A percentile compares a stretch with the other conserved stretches of the same genome.
Conservation (phyloP, 179 eudicot genomes). For the Monotropa hypopitys region DNA sequence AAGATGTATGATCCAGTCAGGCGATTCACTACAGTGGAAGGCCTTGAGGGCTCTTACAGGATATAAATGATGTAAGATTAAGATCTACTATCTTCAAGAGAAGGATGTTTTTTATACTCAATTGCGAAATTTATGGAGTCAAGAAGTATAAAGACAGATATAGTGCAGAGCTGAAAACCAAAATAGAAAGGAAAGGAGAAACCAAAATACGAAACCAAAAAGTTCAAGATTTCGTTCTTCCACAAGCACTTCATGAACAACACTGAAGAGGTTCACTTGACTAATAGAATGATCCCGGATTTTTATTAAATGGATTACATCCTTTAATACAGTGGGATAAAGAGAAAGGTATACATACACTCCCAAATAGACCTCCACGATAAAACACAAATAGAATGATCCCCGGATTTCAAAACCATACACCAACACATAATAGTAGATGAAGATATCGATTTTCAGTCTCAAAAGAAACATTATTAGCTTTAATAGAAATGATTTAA, state of each 20-base stretch:
- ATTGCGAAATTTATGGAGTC: no score
- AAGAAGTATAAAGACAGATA: not conserved
- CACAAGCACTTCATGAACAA: not conserved
- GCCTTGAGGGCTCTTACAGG: not conserved
- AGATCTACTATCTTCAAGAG: not conserved
- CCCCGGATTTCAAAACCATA: not conserved
- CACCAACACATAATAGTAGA: not conserved
- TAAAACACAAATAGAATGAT: not conserved
- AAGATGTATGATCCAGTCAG: no score
- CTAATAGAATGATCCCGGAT: no score
- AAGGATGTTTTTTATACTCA: not conserved
- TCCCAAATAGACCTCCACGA: not conserved
- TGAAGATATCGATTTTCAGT: constrained; percentile 1
- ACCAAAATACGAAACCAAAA: not conserved
- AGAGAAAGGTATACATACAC: not conserved
- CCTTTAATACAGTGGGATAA: not conserved
- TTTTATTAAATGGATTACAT: not conserved
- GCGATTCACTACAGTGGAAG: no score
- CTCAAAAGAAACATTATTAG: constrained; percentile 16
- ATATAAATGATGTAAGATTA: not conserved
- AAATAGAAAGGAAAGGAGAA: not conserved
- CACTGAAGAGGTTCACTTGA: not conserved
- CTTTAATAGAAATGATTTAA: not conserved
- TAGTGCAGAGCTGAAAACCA: no score
- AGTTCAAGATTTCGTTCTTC: not conserved